Evolutionary conservation across 176 grass and related monocot species (phyloP).

Genomic region (Elymus sibiricus): DNA sequence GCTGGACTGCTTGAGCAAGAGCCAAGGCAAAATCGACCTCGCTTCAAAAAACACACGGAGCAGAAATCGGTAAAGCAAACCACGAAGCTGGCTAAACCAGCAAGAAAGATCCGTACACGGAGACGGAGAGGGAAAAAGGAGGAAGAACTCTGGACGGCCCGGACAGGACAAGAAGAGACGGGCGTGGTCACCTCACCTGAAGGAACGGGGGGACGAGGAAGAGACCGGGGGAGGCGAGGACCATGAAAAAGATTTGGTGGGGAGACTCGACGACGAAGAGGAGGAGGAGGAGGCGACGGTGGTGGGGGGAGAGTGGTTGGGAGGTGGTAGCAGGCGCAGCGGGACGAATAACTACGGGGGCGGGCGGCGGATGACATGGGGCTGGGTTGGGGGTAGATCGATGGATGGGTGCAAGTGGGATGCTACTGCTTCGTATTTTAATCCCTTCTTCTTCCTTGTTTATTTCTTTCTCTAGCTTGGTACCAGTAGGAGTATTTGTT

Average conservation of each 20-base stretch:
- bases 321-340: neutral
- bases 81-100: neutral
- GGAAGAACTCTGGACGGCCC: neutral
- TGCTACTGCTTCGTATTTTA: neutral
- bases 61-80: neutral
- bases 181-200: neutral
- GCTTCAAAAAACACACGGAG: neutral
- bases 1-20: neutral
- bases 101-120: neutral
- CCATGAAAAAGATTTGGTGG: conserved; percentile 5
- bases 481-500: neutral
- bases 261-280: neutral
- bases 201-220: neutral
- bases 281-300: neutral
- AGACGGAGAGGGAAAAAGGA: neutral
- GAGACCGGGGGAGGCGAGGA: neutral
- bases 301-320: conserved; percentile 11
- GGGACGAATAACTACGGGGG: neutral
- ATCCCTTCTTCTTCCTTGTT: neutral
- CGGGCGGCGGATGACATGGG: conserved; percentile 7
- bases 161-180: neutral
- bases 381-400: neutral
- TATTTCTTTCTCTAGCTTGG: neutral
- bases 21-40: neutral
- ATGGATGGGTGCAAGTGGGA: neutral